These are phyloP conservation scores for Phytophthora pisi DNA, from an alignment of 352 stramenopile species.

Conservation along the genomic window DNA sequence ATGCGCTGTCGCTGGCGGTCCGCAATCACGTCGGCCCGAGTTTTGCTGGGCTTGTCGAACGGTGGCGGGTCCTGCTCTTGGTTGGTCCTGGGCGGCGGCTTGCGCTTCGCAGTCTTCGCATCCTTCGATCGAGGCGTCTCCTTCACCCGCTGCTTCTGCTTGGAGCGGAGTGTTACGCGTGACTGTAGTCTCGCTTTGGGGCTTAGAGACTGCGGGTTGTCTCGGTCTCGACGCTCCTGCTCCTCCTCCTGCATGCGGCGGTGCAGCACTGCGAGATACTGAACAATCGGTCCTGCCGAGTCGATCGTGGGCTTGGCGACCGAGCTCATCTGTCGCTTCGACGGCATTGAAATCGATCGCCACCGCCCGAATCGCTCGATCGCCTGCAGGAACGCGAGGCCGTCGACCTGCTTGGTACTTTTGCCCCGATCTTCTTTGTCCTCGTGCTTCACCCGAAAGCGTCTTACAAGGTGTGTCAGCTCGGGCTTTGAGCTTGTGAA, in stretches of 20 bases:
- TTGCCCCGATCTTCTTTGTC: slow-evolving; percentile 1
- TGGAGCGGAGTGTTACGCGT: slow-evolving; percentile 14
- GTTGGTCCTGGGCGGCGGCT: not conserved
- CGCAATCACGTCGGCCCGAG: slow-evolving; percentile 29
- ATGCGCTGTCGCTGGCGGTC: slow-evolving; percentile 61
- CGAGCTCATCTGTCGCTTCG: slow-evolving; percentile 14
- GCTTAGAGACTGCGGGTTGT: not conserved
- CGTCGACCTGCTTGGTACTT: slow-evolving; percentile 27
- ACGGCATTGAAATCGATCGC: slow-evolving; percentile 31
- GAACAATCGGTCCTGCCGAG: slow-evolving; percentile 45
- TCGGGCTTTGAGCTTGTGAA: slow-evolving; percentile 49
- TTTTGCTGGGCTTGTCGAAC: slow-evolving; percentile 17
- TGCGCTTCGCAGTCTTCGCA: slow-evolving; percentile 10
- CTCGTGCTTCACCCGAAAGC: slow-evolving; percentile 18
- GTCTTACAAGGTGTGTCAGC: slow-evolving; percentile 30
- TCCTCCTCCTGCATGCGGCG: slow-evolving; percentile 25
- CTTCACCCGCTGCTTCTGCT: slow-evolving; percentile 11
- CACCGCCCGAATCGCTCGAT: slow-evolving; percentile 45
- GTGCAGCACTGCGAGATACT: slow-evolving; percentile 56
- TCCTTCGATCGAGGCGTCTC: slow-evolving; percentile 2
- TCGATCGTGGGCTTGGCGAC: slow-evolving; percentile 36
- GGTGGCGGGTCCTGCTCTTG: not conserved
- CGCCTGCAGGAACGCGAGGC: slow-evolving; percentile 40
- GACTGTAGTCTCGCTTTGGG: slow-evolving; percentile 3
- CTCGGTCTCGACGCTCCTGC: slow-evolving; percentile 12